phyloP scores from a whole-genome alignment of 1,139 yeast genomes.

The Meyerozyma carpophila region DNA sequence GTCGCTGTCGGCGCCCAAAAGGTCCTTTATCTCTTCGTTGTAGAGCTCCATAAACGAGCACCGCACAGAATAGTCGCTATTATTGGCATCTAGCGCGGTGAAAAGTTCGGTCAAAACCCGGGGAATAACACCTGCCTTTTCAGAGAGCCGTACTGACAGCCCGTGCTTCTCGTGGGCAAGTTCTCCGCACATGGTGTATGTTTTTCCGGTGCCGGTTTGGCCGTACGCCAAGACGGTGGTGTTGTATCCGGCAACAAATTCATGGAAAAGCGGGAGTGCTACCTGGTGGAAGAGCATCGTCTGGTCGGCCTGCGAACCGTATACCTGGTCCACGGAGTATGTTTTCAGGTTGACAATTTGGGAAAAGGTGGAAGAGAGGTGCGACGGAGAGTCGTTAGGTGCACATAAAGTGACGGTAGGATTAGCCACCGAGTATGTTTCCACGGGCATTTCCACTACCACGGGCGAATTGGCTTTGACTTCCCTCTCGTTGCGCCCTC shows the following conservation, averaged over 20 bases:
- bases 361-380: slow-evolving; percentile 5
- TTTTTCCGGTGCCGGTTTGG: slow-evolving; percentile 77
- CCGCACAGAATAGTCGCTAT: slow-evolving; percentile 50
- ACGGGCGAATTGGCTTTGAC: slow-evolving; percentile 66
- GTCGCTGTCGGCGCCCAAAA: slow-evolving; percentile 39
- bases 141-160: slow-evolving; percentile 15
- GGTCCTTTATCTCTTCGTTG: slow-evolving; percentile 64
- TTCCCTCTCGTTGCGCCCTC: slow-evolving; percentile 76
- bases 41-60: slow-evolving; percentile 68
- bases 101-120: slow-evolving; percentile 51
- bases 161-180: slow-evolving; percentile 17
- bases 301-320: slow-evolving; percentile 70
- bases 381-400: neutral
- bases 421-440: slow-evolving; percentile 30
- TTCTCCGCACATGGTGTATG: slow-evolving; percentile 70
- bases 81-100: slow-evolving; percentile 26
- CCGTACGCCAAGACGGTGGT: slow-evolving; percentile 78
- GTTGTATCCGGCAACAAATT: slow-evolving; percentile 64
- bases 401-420: slow-evolving; percentile 25
- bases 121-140: slow-evolving; percentile 58
- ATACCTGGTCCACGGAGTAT: slow-evolving; percentile 67
- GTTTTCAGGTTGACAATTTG: slow-evolving; percentile 30
- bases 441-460: slow-evolving; percentile 58
- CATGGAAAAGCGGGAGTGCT: slow-evolving; percentile 60
- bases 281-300: slow-evolving; percentile 49